phyloP scores from a whole-genome alignment of 2,329 filamentous ascomycete genomes.

The Helotiales sp. region DNA sequence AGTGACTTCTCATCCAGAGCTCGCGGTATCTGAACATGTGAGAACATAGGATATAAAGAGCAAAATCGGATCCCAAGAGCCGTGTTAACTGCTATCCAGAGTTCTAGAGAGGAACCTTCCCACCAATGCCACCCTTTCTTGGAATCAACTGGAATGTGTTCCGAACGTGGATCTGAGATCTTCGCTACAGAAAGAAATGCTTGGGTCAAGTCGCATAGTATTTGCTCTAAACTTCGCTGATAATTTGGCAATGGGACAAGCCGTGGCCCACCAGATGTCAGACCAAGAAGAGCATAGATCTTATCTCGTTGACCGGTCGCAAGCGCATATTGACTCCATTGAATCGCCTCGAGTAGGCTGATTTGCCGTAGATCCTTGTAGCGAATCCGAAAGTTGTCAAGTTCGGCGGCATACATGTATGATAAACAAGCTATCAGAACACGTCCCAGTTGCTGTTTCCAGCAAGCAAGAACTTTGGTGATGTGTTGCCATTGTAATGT shows the following conservation, averaged over 20 bases:
- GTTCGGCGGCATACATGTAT: conserved; percentile 1
- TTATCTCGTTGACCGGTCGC: conserved; percentile 11
- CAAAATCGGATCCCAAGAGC: neutral
- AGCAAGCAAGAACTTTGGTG: conserved; percentile 1
- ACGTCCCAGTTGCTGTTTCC: neutral
- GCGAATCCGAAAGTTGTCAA: neutral
- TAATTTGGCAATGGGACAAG: conserved; percentile 3
- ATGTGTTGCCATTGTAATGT: neutral
- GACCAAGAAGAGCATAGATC: conserved; percentile 4
- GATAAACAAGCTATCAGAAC: neutral
- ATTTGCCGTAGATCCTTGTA: conserved; percentile 5
- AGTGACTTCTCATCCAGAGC: conserved; percentile 1
- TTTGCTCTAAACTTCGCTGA: neutral
- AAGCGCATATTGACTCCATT: conserved; percentile 1
- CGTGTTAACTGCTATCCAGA: neutral
- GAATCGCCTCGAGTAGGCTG: conserved; percentile 16
- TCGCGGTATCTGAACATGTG: neutral
- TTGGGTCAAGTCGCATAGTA: conserved; percentile 1
- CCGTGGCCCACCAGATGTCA: neutral
- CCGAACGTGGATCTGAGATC: neutral
- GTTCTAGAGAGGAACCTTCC: neutral
- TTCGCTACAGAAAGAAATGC: neutral
- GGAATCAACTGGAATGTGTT: conserved; percentile 1
- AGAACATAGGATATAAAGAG: neutral
- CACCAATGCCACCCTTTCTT: neutral